These are phyloP conservation scores for Vinca minor DNA, from an alignment of 257 asterid genomes.

Conservation along the genomic window DNA sequence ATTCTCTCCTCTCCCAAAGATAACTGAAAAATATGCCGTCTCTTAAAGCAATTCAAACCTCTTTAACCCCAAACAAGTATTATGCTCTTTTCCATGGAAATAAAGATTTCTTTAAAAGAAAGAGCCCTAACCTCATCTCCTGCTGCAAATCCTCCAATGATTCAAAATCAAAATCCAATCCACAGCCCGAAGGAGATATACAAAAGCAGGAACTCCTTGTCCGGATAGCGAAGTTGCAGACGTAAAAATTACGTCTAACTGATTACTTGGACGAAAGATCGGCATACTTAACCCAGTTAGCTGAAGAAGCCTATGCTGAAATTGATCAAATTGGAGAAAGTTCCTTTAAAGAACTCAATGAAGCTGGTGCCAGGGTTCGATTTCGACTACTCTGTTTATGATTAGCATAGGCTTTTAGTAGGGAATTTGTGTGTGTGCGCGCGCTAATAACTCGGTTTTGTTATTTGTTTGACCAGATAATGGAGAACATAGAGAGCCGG, in stretches of 20 bases:
- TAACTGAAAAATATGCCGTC: conserved; percentile 39
- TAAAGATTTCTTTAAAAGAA: conserved; percentile 30
- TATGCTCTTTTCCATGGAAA: conserved; percentile 28
- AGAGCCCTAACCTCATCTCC: conserved; percentile 21
- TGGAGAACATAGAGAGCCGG: conserved; percentile 67
- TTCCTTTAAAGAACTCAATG: conserved; percentile 75
- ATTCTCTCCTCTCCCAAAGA: conserved; percentile 7
- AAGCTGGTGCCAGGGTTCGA: conserved; percentile 74
- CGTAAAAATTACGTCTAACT: conserved; percentile 77
- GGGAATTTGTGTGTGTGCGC: neutral
- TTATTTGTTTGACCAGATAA: conserved; percentile 55
- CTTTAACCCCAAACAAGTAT: conserved; percentile 33
- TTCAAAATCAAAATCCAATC: conserved; percentile 37
- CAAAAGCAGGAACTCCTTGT: conserved; percentile 82
- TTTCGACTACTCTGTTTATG: conserved; percentile 1
- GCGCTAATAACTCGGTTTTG: conserved; percentile 7
- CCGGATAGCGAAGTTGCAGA: conserved; percentile 67
- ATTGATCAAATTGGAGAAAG: conserved; percentile 79
- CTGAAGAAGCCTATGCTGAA: conserved; percentile 83
- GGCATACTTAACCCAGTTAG: conserved; percentile 61
- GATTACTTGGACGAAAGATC: conserved; percentile 83
- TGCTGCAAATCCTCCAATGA: conserved; percentile 43
- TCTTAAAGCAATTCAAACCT: conserved; percentile 42
- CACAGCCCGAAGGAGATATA: conserved; percentile 47
- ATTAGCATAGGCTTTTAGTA: neutral